phyloP scores from a whole-genome alignment of 2,329 filamentous ascomycete genomes.

The Sporothrix variecibatus region DNA sequence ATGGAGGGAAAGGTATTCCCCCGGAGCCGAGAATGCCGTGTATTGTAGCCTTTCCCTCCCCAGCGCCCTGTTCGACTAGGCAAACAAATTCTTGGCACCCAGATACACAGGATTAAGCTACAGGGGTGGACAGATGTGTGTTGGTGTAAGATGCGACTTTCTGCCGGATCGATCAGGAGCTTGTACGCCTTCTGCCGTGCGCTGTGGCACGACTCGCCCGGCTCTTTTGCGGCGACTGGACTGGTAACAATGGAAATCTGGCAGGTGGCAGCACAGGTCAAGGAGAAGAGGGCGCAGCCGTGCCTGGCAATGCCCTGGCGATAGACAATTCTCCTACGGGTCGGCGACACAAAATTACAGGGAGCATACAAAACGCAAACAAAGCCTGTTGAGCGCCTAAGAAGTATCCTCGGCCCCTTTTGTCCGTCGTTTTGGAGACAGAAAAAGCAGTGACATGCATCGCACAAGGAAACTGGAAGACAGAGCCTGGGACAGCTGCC shows the following conservation, averaged over 20 bases:
- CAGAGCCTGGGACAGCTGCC: neutral
- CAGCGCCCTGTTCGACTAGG: neutral
- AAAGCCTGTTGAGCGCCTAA: neutral
- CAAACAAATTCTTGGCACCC: neutral
- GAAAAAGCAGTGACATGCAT: neutral
- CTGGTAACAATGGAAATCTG: neutral
- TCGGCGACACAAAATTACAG: neutral
- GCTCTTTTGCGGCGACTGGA: conserved; percentile 14
- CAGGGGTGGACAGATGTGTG: neutral
- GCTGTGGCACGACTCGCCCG: conserved; percentile 20
- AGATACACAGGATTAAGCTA: conserved; percentile 1
- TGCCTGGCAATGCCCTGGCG: neutral
- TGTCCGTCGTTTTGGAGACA: neutral
- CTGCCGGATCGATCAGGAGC: conserved; percentile 25
- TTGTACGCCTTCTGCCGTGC: conserved; percentile 23
- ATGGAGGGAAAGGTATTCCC: neutral
- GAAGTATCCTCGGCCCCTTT: neutral
- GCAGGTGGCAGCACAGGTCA: neutral
- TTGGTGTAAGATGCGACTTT: conserved; percentile 10
- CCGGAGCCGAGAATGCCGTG: neutral
- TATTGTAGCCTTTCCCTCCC: neutral
- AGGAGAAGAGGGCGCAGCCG: neutral
- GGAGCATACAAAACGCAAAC: neutral
- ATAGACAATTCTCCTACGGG: neutral
- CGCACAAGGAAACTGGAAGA: neutral